Conservation (phyloP, 768 basidiomycete species). For the Mycena pura region DNA sequence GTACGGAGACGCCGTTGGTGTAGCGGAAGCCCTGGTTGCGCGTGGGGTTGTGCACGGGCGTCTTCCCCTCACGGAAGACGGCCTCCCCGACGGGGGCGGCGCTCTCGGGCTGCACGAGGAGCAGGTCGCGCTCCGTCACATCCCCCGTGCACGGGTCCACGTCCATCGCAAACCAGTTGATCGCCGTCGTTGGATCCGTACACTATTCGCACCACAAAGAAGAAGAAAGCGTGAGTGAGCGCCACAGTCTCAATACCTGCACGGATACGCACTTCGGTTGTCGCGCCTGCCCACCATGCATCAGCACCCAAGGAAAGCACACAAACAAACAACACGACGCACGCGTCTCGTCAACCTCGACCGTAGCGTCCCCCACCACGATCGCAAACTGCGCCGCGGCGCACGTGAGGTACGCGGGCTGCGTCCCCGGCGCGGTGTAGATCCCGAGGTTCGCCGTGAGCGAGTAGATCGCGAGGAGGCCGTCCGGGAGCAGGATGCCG, state of each 20-base stretch:
- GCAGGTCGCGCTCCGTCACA: conserved; percentile 20
- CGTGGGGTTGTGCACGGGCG: no score
- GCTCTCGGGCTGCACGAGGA: background rate
- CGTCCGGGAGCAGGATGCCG: conserved; percentile 17
- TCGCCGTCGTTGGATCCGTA: conserved; percentile 2
- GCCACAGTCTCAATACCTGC: no score
- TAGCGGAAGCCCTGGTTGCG: conserved; percentile 26
- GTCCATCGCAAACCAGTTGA: conserved; percentile 29
- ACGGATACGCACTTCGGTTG: no score
- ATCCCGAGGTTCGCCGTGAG: conserved; percentile 29
- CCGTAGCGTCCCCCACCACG: background rate
- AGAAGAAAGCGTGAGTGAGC: no score
- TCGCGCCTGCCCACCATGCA: no score
- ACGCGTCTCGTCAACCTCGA: conserved; percentile 2
- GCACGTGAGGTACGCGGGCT: conserved; percentile 23
- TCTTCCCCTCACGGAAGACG: conserved; percentile 14
- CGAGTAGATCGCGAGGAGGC: conserved; percentile 21
- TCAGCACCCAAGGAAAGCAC: no score
- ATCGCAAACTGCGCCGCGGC: conserved; percentile 5
- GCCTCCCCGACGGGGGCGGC: background rate
- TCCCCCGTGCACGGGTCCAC: conserved; percentile 30
- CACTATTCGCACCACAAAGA: no score
- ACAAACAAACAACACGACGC: no score
- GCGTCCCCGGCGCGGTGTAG: conserved; percentile 27
- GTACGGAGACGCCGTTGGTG: conserved; percentile 2